Evolutionary conservation across 2,329 filamentous ascomycete genomes (phyloP).

Genomic region (Aspergillus neotritici): DNA sequence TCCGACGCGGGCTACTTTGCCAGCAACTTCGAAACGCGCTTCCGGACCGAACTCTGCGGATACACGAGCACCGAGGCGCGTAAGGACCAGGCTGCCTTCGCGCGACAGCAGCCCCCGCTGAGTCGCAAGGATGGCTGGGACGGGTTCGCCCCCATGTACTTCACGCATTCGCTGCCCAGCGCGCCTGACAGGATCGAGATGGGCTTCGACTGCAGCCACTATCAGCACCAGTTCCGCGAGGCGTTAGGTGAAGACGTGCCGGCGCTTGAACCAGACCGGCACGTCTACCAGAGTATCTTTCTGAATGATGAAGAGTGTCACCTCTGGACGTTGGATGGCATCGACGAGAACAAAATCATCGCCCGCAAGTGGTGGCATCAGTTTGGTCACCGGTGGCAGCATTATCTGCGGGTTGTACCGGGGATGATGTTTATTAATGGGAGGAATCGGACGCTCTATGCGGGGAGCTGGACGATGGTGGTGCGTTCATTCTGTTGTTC

Average conservation of each 20-base stretch:
- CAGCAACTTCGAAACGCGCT: slow-evolving; percentile 53
- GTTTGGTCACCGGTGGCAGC: slow-evolving; percentile 56
- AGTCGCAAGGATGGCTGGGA: slow-evolving; percentile 32
- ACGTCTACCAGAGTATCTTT: slow-evolving; percentile 65
- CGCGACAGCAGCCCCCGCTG: slow-evolving; percentile 33
- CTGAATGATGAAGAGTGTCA: slow-evolving; percentile 53
- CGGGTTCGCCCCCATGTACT: slow-evolving; percentile 56
- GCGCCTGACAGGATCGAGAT: slow-evolving; percentile 53
- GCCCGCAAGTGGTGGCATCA: slow-evolving; percentile 59
- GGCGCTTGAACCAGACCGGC: slow-evolving; percentile 47
- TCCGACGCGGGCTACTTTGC: slow-evolving; percentile 54
- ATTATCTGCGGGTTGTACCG: slow-evolving; percentile 59
- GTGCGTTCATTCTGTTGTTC: slow-evolving; percentile 38
- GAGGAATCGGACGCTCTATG: slow-evolving; percentile 57
- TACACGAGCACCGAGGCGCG: slow-evolving; percentile 40
- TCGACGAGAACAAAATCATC: slow-evolving; percentile 53
- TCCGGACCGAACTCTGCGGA: slow-evolving; percentile 46
- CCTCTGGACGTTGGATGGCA: slow-evolving; percentile 54
- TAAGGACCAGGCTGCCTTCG: slow-evolving; percentile 44
- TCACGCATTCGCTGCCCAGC: slow-evolving; percentile 52
- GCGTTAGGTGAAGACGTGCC: slow-evolving; percentile 22
- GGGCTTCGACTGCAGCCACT: slow-evolving; percentile 70
- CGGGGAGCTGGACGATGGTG: slow-evolving; percentile 64
- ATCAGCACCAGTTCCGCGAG: slow-evolving; percentile 63
- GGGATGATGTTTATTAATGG: slow-evolving; percentile 69